Percentiles rank a stretch among this genome's conserved stretches.
Conservation (phyloP, 2,329 filamentous ascomycete species). For the Whalleya microplaca region DNA sequence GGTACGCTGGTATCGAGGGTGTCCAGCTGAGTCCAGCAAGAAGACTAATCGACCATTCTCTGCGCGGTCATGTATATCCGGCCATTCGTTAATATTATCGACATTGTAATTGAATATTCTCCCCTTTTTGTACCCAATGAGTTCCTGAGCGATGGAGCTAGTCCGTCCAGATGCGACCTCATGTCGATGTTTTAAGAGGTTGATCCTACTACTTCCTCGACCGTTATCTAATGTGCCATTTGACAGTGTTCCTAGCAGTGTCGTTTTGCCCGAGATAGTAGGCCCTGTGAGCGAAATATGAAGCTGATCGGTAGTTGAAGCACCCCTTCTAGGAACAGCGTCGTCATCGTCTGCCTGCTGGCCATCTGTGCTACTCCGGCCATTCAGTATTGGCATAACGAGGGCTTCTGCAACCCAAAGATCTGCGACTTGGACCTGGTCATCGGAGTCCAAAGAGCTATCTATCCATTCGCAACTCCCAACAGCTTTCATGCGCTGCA, state of each 20-base stretch:
- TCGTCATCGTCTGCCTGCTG: constrained; percentile 23
- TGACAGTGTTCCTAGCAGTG: constrained; percentile 82
- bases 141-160: constrained; percentile 90
- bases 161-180: constrained; percentile 91
- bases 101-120: constrained; percentile 81
- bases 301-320: constrained; percentile 71
- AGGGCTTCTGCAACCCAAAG: constrained; percentile 91
- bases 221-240: constrained; percentile 91
- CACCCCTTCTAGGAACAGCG: constrained; percentile 44
- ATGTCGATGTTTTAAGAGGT: constrained; percentile 88
- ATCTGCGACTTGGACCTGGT: constrained; percentile 48
- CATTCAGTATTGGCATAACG: constrained; percentile 72
- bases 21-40: constrained; percentile 88
- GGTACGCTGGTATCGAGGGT: constrained; percentile 86
- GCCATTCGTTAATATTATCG: constrained; percentile 88
- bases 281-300: constrained; percentile 87
- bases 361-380: constrained; percentile 30
- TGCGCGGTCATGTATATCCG: constrained; percentile 84
- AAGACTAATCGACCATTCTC: constrained; percentile 79
- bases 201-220: constrained; percentile 84
- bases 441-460: constrained; percentile 33
- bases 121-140: constrained; percentile 76
- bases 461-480: constrained; percentile 81
- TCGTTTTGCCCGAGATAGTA: constrained; percentile 91
- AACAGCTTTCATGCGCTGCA: constrained; percentile 81